phyloP scores from a whole-genome alignment of 1,284 basidiomycete genomes.

The Puccinia hordei region DNA sequence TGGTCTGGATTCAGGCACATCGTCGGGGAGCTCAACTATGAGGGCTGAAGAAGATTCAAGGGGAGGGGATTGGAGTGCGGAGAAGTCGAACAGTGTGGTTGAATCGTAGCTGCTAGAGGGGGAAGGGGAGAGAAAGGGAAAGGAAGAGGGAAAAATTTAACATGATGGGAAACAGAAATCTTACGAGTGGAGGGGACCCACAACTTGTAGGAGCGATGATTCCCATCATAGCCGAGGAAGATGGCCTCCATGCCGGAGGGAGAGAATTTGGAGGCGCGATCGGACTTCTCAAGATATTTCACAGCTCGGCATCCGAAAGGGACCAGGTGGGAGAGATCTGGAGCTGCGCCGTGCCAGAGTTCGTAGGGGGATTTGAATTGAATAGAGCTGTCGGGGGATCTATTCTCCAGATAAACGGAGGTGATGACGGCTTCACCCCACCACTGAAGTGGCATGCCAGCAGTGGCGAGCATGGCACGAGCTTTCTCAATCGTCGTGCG shows the following conservation, averaged over 20 bases:
- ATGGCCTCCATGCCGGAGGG: neutral
- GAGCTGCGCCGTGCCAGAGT: neutral
- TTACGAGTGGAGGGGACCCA: neutral
- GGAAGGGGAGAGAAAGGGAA: neutral
- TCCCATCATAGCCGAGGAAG: neutral
- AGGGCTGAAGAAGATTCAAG: no score
- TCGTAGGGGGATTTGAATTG: neutral
- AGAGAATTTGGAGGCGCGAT: neutral
- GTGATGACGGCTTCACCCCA: neutral
- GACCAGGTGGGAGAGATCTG: neutral
- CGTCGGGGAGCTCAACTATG: no score
- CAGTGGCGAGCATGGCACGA: constrained; percentile 56
- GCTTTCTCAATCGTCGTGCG: constrained; percentile 56
- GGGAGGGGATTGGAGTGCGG: neutral
- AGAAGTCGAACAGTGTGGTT: no score
- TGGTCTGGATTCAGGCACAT: no score
- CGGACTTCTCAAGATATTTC: neutral
- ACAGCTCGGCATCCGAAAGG: neutral
- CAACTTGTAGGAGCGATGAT: neutral
- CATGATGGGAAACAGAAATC: neutral
- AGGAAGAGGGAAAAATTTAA: neutral
- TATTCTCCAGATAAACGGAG: neutral
- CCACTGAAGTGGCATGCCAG: neutral
- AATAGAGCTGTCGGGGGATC: neutral
- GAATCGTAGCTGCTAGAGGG: no score